Evolutionary conservation across 441 rosid genomes (phyloP).

Genomic region (Breynia disticha): DNA sequence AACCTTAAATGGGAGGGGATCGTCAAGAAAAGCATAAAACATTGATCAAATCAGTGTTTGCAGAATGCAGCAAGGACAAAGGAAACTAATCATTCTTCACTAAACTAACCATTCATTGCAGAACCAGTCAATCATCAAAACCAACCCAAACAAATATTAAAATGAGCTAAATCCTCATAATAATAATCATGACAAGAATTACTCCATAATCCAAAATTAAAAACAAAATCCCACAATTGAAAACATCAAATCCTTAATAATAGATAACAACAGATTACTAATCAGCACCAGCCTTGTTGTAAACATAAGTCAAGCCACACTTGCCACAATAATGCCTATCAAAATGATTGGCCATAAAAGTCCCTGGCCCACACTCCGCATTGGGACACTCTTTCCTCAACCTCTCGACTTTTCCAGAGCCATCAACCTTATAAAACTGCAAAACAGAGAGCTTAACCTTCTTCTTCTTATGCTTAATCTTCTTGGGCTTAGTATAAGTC

Average conservation of each 20-base stretch:
- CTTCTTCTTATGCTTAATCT: conserved; percentile 88
- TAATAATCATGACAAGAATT: no score
- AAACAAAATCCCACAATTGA: not conserved
- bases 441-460: conserved; percentile 82
- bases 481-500: conserved; percentile 88
- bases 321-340: conserved; percentile 87
- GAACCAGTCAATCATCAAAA: no score
- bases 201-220: not conserved
- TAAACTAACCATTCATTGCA: no score
- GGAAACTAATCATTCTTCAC: no score
- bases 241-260: not conserved
- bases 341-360: conserved; percentile 80
- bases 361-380: conserved; percentile 74
- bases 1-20: no score
- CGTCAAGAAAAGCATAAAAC: no score
- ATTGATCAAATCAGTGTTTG: no score
- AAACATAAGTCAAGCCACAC: conserved; percentile 79
- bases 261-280: conserved; percentile 16
- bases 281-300: conserved; percentile 79
- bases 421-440: conserved; percentile 74
- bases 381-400: conserved; percentile 84
- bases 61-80: no score
- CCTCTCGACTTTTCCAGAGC: conserved; percentile 71
- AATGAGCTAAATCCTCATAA: no score
- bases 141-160: no score